Evolutionary conservation across 2,329 filamentous ascomycete species (phyloP).

Genomic region (Scedosporium aurantiacum): DNA sequence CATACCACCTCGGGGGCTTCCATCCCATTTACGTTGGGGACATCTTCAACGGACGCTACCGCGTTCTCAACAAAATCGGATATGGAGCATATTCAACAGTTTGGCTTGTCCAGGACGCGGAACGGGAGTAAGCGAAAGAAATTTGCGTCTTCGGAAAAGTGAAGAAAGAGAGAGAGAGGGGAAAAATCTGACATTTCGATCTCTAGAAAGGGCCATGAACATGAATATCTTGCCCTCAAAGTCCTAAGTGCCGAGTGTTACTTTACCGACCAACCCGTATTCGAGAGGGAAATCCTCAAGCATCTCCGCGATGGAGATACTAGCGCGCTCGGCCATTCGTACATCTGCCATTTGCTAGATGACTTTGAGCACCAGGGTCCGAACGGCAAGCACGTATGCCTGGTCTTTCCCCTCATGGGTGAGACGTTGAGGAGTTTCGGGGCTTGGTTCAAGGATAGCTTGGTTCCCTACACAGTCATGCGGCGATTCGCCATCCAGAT

Average conservation of each 20-base stretch:
- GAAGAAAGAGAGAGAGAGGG: neutral
- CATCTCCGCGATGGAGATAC: constrained; percentile 9
- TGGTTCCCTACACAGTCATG: constrained; percentile 11
- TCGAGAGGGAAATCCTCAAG: constrained; percentile 12
- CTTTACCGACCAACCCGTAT: constrained; percentile 6
- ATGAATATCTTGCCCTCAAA: constrained; percentile 16
- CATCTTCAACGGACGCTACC: constrained; percentile 21
- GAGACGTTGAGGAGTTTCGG: constrained; percentile 27
- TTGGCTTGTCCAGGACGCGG: constrained; percentile 21
- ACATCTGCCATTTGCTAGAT: constrained; percentile 20
- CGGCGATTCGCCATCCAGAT: constrained; percentile 12
- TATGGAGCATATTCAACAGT: constrained; percentile 27
- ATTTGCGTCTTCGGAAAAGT: neutral
- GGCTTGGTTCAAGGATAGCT: constrained; percentile 8
- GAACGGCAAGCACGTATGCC: constrained; percentile 20
- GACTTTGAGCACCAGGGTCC: constrained; percentile 18
- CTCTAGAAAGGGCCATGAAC: neutral
- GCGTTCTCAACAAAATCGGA: constrained; percentile 25
- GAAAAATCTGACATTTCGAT: neutral
- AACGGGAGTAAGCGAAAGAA: neutral
- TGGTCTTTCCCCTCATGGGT: constrained; percentile 26
- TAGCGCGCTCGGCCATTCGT: constrained; percentile 16
- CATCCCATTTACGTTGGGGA: constrained; percentile 23
- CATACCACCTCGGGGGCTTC: constrained; percentile 17
- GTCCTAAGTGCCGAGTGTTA: constrained; percentile 14